These are phyloP conservation scores for Calocera cornea DNA, from an alignment of 768 basidiomycete species.

Conservation along the genomic window DNA sequence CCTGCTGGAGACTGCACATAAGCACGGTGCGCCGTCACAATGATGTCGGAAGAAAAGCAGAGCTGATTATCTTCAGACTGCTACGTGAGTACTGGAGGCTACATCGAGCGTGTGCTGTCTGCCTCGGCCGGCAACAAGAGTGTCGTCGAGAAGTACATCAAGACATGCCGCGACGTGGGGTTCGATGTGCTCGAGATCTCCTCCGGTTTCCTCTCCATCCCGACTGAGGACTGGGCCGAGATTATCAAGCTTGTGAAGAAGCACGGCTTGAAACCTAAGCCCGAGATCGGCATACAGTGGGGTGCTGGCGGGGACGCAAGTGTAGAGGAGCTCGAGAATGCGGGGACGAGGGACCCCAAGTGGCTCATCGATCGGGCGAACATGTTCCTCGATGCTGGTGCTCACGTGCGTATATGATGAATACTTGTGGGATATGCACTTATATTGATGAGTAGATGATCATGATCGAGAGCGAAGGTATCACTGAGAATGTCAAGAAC, in stretches of 20 bases:
- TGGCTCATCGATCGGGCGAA: conserved; percentile 32
- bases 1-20: conserved; percentile 32
- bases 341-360: conserved; percentile 30
- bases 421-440: background rate
- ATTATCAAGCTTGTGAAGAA: conserved; percentile 30
- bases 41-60: background rate
- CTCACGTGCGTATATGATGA: conserved; percentile 11
- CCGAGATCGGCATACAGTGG: conserved; percentile 33
- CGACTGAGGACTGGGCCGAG: conserved; percentile 31
- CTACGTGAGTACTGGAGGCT: conserved; percentile 35
- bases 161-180: conserved; percentile 29
- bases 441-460: conserved; percentile 24
- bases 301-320: conserved; percentile 34
- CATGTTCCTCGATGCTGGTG: conserved; percentile 31
- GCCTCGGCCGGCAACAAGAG: conserved; percentile 24
- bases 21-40: conserved; percentile 19
- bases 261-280: conserved; percentile 33
- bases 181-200: conserved; percentile 36
- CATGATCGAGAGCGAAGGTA: conserved; percentile 37
- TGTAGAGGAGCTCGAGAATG: conserved; percentile 28
- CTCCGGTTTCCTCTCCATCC: conserved; percentile 35
- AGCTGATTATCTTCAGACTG: background rate
- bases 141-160: conserved; percentile 27
- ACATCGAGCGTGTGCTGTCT: conserved; percentile 29
- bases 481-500: conserved; percentile 33